Evolutionary conservation across 148 eudicot genomes (phyloP), one percentile per base, ranked within the genome.

Genomic region (Rhododendron griersonianum): DNA sequence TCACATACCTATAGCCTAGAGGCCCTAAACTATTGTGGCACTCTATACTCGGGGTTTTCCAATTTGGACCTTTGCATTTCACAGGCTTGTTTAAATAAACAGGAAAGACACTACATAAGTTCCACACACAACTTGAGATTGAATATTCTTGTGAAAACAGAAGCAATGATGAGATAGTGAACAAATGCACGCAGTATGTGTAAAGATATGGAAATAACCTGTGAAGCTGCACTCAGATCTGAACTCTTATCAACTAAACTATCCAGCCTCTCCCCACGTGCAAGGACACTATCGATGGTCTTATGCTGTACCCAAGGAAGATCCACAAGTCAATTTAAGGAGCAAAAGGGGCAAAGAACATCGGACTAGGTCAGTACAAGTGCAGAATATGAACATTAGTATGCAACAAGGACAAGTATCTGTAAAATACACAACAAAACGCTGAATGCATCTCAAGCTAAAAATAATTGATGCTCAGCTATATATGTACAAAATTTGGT

Each of bases 211-310:
- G 21, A 55, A 37, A 80, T 82, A 87, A 96, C 99, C 96, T 95
- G 99, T 33, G 99, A 96, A 84, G 98, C 97, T 39, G 93, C 91
- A 86, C 96, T 94, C 85, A 95, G 96, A 92, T 96, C 96, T 83
- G 96, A 94, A 90, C 99, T 95, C 94, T 94, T 96, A 73, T 95
- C 98, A 82, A 96, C 98, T 88, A 96, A 90, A 86, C 98, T 96
- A 84, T 96, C 99, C 83, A 96, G 92, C 89, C 87, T 96, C 90
- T 92, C 98, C 78, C 99, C 99, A 83, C 96, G 92, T 84, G 84
- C 99, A 86, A 96, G 94, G 80, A 96, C 98, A 80, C 98, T 95
- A 74, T 96, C 96, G 65, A 95, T 95, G 55, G 98, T 96, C 86
- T 93, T 94, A 83, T 94, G 99, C 99, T 95, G 93, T 71, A 89